These are phyloP conservation scores for Claviceps capensis DNA, from an alignment of 2,329 filamentous ascomycete genomes.

Conservation along the genomic window DNA sequence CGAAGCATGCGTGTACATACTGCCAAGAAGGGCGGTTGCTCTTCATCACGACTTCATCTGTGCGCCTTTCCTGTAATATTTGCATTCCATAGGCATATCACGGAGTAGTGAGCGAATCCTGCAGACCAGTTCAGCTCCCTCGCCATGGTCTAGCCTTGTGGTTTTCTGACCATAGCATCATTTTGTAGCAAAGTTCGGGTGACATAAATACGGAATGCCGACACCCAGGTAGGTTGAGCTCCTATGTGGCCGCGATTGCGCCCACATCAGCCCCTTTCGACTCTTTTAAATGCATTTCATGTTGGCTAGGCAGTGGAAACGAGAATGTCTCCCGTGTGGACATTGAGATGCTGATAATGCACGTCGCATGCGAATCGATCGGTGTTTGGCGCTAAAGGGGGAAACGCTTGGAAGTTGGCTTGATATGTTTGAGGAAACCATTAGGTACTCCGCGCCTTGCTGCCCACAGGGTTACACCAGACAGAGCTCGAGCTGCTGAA, in stretches of 20 bases:
- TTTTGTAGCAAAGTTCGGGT: constrained; percentile 9
- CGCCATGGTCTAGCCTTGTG: constrained; percentile 9
- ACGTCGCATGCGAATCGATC: constrained; percentile 11
- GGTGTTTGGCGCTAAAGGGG: background rate
- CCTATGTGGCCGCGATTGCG: constrained; percentile 19
- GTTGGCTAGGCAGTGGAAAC: too few species aligned
- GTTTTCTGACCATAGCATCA: constrained; percentile 9
- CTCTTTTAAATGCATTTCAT: too few species aligned
- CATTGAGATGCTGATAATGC: too few species aligned
- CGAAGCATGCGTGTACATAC: constrained; percentile 11
- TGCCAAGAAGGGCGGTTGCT: constrained; percentile 8
- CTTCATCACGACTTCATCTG: background rate
- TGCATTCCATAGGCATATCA: constrained; percentile 1
- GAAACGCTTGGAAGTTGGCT: background rate
- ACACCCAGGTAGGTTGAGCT: constrained; percentile 29
- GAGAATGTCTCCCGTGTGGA: too few species aligned
- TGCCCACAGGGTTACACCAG: background rate
- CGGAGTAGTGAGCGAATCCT: constrained; percentile 7
- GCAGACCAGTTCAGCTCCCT: constrained; percentile 11
- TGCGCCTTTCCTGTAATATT: background rate
- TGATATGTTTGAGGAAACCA: background rate
- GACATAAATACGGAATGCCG: constrained; percentile 29
- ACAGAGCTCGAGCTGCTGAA: background rate
- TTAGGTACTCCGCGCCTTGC: background rate
- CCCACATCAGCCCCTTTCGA: too few species aligned